Evolutionary conservation across 2,329 filamentous ascomycete genomes (phyloP).

Genomic region (Coniochaeta hoffmannii): DNA sequence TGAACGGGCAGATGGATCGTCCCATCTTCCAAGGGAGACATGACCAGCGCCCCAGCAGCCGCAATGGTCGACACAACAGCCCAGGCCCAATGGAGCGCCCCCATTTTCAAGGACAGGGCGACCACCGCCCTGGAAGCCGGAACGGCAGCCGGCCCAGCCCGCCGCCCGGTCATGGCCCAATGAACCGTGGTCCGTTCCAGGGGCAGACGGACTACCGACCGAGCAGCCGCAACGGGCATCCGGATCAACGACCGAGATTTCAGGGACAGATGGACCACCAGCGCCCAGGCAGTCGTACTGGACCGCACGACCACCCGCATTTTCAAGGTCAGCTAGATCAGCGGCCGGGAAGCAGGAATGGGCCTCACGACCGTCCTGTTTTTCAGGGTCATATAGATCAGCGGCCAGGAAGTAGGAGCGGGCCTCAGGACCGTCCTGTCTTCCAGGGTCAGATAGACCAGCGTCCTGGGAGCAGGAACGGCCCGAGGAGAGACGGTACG

Average conservation of each 20-base stretch:
- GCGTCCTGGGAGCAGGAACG: neutral
- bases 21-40: neutral
- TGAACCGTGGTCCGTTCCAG: neutral
- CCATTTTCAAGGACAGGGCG: neutral
- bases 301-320: neutral
- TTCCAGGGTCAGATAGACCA: conserved; percentile 1
- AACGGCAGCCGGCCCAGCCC: neutral
- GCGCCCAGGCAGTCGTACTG: neutral
- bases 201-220: neutral
- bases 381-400: neutral
- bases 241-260: neutral
- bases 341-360: neutral
- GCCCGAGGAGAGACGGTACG: neutral
- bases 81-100: neutral
- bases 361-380: neutral
- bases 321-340: neutral
- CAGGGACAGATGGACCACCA: neutral
- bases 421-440: neutral
- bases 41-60: neutral
- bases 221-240: neutral
- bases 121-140: neutral
- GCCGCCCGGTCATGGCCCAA: neutral
- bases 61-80: neutral
- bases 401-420: conserved; percentile 1
- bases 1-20: neutral